phyloP scores from a whole-genome alignment of 495 filamentous ascomycete genomes.

The Pyronema domesticum region DNA sequence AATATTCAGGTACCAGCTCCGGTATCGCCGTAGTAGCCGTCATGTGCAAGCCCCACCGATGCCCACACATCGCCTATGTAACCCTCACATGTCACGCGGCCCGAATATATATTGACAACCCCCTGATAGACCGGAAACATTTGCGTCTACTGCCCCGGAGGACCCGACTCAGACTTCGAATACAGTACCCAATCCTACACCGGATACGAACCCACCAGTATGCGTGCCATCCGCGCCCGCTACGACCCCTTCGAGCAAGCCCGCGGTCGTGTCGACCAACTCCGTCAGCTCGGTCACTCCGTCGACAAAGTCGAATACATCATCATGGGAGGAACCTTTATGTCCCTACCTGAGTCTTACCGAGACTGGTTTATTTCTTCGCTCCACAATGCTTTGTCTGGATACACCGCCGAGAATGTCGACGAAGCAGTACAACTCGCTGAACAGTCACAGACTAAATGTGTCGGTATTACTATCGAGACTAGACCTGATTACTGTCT shows the following conservation, averaged over 20 bases:
- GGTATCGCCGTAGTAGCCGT: constrained; percentile 98
- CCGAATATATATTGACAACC: background rate
- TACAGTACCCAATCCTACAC: constrained; percentile 98
- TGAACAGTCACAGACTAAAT: constrained; percentile 40
- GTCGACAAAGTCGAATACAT: constrained; percentile 99
- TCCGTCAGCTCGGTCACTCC: constrained; percentile 82
- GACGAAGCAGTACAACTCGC: constrained; percentile 67
- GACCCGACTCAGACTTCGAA: constrained; percentile 94
- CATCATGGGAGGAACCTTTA: constrained; percentile 98
- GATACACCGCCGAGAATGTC: constrained; percentile 76
- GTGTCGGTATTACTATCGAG: constrained; percentile 96
- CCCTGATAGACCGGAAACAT: constrained; percentile 67
- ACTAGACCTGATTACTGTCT: constrained; percentile 93
- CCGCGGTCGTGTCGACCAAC: constrained; percentile 84
- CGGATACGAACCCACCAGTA: constrained; percentile 92
- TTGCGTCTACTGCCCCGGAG: constrained; percentile 95
- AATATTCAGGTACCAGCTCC: constrained; percentile 54
- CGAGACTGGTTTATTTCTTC: constrained; percentile 85
- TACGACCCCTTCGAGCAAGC: constrained; percentile 98
- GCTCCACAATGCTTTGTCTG: constrained; percentile 86
- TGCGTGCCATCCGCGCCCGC: constrained; percentile 91
- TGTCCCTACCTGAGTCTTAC: constrained; percentile 81
- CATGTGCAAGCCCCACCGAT: constrained; percentile 98
- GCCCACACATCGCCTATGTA: constrained; percentile 79
- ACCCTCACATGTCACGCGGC: background rate